These are phyloP conservation scores for Lactifluus piperatus DNA, from an alignment of 768 basidiomycete genomes.

Conservation along the genomic window DNA sequence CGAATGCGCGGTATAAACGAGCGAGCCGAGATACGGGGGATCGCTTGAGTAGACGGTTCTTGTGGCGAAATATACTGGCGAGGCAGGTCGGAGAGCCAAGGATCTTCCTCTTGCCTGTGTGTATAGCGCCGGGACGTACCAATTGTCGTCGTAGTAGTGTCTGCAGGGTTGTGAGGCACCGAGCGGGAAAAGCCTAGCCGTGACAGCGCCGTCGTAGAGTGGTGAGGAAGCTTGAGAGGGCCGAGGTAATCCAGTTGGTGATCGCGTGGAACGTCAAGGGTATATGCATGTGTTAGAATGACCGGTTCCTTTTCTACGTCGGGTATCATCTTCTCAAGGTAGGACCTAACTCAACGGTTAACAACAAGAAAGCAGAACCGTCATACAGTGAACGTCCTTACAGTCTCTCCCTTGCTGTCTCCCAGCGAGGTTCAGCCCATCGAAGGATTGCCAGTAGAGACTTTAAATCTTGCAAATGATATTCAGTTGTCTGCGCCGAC, in stretches of 20 bases:
- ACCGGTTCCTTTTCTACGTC: slow-evolving; percentile 1
- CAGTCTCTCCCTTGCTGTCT: slow-evolving; percentile 14
- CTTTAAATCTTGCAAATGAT: slow-evolving; percentile 12
- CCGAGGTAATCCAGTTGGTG: neutral
- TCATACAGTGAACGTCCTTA: neutral
- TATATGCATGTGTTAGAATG: neutral
- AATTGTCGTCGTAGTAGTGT: neutral
- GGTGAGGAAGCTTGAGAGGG: neutral
- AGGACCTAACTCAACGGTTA: neutral
- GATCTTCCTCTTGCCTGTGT: neutral
- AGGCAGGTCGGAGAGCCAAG: neutral
- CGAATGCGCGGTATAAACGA: neutral
- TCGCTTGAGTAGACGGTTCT: neutral
- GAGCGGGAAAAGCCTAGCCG: neutral
- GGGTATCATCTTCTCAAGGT: slow-evolving; percentile 13
- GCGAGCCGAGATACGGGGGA: neutral
- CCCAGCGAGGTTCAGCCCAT: slow-evolving; percentile 19
- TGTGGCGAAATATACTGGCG: neutral
- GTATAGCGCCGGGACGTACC: neutral
- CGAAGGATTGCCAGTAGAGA: slow-evolving; percentile 10
- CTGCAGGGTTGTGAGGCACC: neutral
- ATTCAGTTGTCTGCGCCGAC: slow-evolving; percentile 1
- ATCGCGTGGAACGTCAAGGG: neutral
- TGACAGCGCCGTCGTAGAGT: neutral
- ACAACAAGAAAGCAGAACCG: neutral